Evolutionary conservation across 805 yeast species (phyloP), one percentile per base, ranked within the genome.

Genomic region (Candida nitratophila): DNA sequence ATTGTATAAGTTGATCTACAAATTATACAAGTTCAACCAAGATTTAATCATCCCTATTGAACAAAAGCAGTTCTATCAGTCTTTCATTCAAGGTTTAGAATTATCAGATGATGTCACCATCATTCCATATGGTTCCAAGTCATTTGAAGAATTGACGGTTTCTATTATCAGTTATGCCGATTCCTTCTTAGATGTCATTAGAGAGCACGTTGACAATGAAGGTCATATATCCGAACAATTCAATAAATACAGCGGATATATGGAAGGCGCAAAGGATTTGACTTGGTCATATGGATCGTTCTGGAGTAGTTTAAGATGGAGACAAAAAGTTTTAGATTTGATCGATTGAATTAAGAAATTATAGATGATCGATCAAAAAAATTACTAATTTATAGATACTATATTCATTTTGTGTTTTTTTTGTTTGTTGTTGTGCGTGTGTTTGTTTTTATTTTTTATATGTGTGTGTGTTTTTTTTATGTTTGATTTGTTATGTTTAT

Each of bases 241-340:
- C 61, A 87, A 86, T 64, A 79, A 76, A 55, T 74, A 80, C 54
- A 78, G 74, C 36, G 98, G 98, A 0, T 88, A 64, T 60, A 78
- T 88, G 83, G 84, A 82, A 61, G 98, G 98, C 7, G 98, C 98
- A 0, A 64, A 67, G 44, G 77, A 86, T 53, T 74, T 91, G 52
- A 90, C 97, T 4, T 91, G 98, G 98, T 83, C 95, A 48, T 87
- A 87, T 59, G 78, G 88, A 29, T 74, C 95, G 4, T 76, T 85
- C 39, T 81, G 83, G 79, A 74, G 78, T 51, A 78, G 91, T 11
- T 66, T 75, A 45, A 71, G 81, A 59, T 77, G 86, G 81, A 79
- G 93, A 61, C 50, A 55, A 27, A 73, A 62, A 50, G 73, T 71
- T 1, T 41, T 64, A 14, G 45, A 55, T 11, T 50, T 56, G 26